phyloP scores from a whole-genome alignment of 768 basidiomycete genomes.

The Fomitopsis serialis region DNA sequence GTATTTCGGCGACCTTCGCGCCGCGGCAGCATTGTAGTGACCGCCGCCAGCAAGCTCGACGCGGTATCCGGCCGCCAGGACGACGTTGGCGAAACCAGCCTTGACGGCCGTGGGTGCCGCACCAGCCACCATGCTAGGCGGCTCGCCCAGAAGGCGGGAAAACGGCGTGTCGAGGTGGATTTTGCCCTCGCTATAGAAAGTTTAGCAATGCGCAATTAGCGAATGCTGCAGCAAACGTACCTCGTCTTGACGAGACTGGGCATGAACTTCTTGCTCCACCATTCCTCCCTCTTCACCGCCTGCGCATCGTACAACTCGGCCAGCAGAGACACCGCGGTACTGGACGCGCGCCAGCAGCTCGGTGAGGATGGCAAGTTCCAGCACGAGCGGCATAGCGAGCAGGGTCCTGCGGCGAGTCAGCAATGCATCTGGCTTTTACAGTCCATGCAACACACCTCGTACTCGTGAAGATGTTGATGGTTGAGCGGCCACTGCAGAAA shows the following conservation, averaged over 20 bases:
- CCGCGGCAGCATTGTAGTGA: slow-evolving; percentile 80
- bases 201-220: slow-evolving; percentile 9
- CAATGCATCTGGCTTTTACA: slow-evolving; percentile 1
- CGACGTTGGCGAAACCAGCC: slow-evolving; percentile 89
- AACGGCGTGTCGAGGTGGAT: slow-evolving; percentile 94
- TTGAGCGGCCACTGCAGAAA: slow-evolving; percentile 90
- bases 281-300: slow-evolving; percentile 71
- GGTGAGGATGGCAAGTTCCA: slow-evolving; percentile 89
- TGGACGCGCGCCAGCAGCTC: slow-evolving; percentile 91
- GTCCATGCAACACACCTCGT: slow-evolving; percentile 55
- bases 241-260: slow-evolving; percentile 87
- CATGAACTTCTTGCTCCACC: no score
- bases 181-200: slow-evolving; percentile 84
- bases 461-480: slow-evolving; percentile 97
- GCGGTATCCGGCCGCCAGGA: slow-evolving; percentile 89
- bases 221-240: slow-evolving; percentile 37
- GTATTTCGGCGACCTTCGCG: slow-evolving; percentile 90
- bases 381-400: slow-evolving; percentile 91
- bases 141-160: slow-evolving; percentile 92
- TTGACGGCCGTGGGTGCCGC: slow-evolving; percentile 99
- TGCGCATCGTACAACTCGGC: slow-evolving; percentile 54
- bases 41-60: no score
- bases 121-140: slow-evolving; percentile 98
- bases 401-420: slow-evolving; percentile 62
- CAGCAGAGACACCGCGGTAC: slow-evolving; percentile 60